A percentile compares a stretch with the other conserved stretches of the same genome.
Conservation (phyloP, 2,329 filamentous ascomycete genomes). For the Cladorrhinum sp. region DNA sequence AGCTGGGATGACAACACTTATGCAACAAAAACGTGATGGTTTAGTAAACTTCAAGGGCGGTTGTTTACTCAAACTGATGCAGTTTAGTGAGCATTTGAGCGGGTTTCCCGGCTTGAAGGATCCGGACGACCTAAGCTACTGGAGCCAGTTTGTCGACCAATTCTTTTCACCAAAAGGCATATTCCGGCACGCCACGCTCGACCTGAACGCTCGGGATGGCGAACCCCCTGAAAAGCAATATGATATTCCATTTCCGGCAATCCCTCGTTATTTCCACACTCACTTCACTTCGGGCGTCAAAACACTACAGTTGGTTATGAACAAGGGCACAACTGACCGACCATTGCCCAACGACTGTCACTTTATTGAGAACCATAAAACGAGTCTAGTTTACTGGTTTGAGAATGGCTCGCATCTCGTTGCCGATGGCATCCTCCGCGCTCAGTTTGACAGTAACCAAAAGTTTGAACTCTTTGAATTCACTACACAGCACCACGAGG, state of each 20-base stretch:
- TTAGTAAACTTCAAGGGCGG: slow-evolving; percentile 50
- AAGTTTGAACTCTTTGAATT: slow-evolving; percentile 87
- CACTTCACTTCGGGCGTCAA: slow-evolving; percentile 84
- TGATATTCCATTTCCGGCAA: slow-evolving; percentile 76
- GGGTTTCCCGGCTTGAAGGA: slow-evolving; percentile 55
- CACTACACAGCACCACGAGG: slow-evolving; percentile 70
- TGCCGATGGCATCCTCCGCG: slow-evolving; percentile 71
- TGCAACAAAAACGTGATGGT: slow-evolving; percentile 48
- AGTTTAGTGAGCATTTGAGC: slow-evolving; percentile 62
- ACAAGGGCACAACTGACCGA: slow-evolving; percentile 58
- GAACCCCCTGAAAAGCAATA: slow-evolving; percentile 69
- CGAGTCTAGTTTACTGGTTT: slow-evolving; percentile 87
- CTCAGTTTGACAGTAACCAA: slow-evolving; percentile 73
- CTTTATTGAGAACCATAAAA: slow-evolving; percentile 71
- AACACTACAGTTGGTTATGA: slow-evolving; percentile 81
- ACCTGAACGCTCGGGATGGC: slow-evolving; percentile 47
- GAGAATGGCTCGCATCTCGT: slow-evolving; percentile 78
- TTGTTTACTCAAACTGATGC: slow-evolving; percentile 58
- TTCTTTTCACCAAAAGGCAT: slow-evolving; percentile 80
- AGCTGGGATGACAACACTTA: slow-evolving; percentile 35
- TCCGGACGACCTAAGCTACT: slow-evolving; percentile 69
- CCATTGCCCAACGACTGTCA: slow-evolving; percentile 61
- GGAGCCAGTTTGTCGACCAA: slow-evolving; percentile 73
- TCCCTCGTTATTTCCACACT: slow-evolving; percentile 86
- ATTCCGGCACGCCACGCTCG: slow-evolving; percentile 68